phyloP scores from a whole-genome alignment of 192 early-diverging fungal species.

The Rhizophagus prolifer region DNA sequence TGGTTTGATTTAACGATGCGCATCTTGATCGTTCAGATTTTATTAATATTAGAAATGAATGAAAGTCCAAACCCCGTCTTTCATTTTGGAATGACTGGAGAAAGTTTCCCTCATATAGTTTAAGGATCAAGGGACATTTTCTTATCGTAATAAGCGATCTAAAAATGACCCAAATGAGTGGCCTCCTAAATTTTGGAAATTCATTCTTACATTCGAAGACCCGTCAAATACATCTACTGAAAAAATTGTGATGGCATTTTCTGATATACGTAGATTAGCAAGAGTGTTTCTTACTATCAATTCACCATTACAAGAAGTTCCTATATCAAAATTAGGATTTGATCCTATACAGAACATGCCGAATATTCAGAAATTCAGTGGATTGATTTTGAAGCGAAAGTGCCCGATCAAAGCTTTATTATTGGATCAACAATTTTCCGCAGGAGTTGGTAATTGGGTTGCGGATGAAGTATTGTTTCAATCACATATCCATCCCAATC shows the following conservation, averaged over 20 bases:
- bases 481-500: constrained; percentile 67
- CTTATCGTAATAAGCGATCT: constrained; percentile 24
- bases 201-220: constrained; percentile 49
- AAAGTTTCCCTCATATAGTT: constrained; percentile 36
- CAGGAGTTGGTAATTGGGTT: constrained; percentile 87
- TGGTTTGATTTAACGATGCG: not conserved
- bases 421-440: constrained; percentile 73
- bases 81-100: constrained; percentile 81
- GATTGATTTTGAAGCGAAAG: constrained; percentile 37
- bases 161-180: constrained; percentile 41
- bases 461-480: constrained; percentile 83
- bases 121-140: constrained; percentile 30
- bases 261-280: constrained; percentile 69
- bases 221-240: not conserved
- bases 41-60: constrained; percentile 38
- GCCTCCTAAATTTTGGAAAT: constrained; percentile 74
- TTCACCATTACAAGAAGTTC: constrained; percentile 45
- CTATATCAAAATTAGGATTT: constrained; percentile 71
- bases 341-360: constrained; percentile 70
- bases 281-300: constrained; percentile 59
- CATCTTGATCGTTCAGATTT: not conserved
- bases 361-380: constrained; percentile 44
- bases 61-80: constrained; percentile 48
- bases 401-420: constrained; percentile 73
- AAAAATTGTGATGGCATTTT: constrained; percentile 46